Evolutionary conservation across 805 yeast species (phyloP).

Genomic region (Ogataea pilisensis): DNA sequence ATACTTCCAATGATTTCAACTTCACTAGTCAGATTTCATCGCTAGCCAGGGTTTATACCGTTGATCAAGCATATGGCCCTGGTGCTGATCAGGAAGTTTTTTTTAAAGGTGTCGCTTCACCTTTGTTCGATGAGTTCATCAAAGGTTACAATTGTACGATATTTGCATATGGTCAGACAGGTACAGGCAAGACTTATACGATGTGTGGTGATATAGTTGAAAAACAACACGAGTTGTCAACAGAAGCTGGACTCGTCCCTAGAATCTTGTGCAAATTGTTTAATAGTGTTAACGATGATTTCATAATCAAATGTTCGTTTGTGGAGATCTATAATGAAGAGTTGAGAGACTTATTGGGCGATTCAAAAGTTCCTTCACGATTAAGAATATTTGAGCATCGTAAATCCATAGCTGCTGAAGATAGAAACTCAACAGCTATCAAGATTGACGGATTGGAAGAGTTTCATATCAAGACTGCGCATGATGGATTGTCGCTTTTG

Average conservation of each 20-base stretch:
- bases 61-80: slow-evolving; percentile 54
- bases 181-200: slow-evolving; percentile 58
- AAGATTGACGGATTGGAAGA: slow-evolving; percentile 65
- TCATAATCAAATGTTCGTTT: slow-evolving; percentile 46
- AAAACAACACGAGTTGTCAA: slow-evolving; percentile 17
- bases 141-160: slow-evolving; percentile 52
- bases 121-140: slow-evolving; percentile 45
- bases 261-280: slow-evolving; percentile 43
- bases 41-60: slow-evolving; percentile 38
- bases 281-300: slow-evolving; percentile 28
- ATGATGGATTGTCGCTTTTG: slow-evolving; percentile 53
- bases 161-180: slow-evolving; percentile 59
- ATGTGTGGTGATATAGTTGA: slow-evolving; percentile 47
- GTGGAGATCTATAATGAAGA: slow-evolving; percentile 48
- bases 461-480: slow-evolving; percentile 47
- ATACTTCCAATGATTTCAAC: slow-evolving; percentile 23
- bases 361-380: slow-evolving; percentile 25
- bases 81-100: slow-evolving; percentile 45
- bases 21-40: slow-evolving; percentile 22
- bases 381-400: slow-evolving; percentile 38
- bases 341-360: slow-evolving; percentile 42
- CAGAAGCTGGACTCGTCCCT: slow-evolving; percentile 48
- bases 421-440: slow-evolving; percentile 29
- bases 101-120: slow-evolving; percentile 43
- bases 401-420: slow-evolving; percentile 8